Percentiles rank a stretch among this genome's conserved stretches.
Evolutionary conservation across 345 rosid genomes (phyloP).

Genomic region (Boechera retrofracta): DNA sequence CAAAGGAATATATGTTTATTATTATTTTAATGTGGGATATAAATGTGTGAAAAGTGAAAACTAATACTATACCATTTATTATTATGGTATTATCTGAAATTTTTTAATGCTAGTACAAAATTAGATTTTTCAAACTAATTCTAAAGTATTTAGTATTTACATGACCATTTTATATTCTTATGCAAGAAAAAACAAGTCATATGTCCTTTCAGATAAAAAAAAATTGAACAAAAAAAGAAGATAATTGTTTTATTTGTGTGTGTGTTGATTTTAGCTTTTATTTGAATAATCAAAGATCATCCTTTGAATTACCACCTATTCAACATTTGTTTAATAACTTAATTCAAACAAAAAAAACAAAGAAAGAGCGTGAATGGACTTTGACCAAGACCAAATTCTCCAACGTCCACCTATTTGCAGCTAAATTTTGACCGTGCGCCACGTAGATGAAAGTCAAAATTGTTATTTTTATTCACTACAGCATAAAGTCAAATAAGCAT

Average conservation of each 20-base stretch:
- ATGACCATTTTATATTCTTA: background rate
- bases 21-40: background rate
- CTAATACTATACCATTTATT: background rate
- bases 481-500: conserved; percentile 17
- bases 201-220: background rate
- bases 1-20: conserved; percentile 2
- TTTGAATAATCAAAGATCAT: conserved; percentile 14
- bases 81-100: background rate
- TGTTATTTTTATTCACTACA: background rate
- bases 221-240: too few species aligned
- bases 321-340: conserved; percentile 16
- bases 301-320: conserved; percentile 6
- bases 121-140: background rate
- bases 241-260: too few species aligned
- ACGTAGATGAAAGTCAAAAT: conserved; percentile 3
- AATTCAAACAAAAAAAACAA: conserved; percentile 22
- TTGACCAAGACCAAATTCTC: conserved; percentile 31
- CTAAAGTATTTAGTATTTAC: background rate
- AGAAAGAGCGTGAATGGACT: conserved; percentile 26
- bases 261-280: background rate
- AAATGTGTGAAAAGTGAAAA: background rate
- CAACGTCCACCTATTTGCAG: background rate
- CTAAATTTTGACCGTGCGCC: conserved; percentile 1
- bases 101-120: background rate
- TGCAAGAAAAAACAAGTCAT: conserved; percentile 2